Evolutionary conservation across 2,329 filamentous ascomycete genomes (phyloP).

Genomic region (Verticillium albo-atrum): DNA sequence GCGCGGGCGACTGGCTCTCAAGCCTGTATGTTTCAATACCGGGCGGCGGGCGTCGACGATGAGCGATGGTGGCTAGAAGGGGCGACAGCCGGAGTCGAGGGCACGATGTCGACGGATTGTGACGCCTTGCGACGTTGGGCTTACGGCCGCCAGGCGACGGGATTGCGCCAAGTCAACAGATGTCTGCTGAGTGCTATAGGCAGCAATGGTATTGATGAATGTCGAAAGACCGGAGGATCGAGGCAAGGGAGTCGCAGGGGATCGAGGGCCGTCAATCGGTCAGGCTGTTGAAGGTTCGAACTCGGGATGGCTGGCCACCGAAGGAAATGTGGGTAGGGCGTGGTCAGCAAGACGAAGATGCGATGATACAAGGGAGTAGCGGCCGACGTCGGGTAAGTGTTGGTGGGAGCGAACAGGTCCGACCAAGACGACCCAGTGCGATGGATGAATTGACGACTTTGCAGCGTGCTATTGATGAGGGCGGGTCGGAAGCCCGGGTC

Average conservation of each 20-base stretch:
- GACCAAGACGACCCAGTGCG: background rate
- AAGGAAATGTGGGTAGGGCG: background rate
- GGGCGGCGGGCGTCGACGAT: background rate
- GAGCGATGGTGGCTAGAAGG: background rate
- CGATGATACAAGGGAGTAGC: background rate
- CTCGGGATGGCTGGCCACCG: background rate
- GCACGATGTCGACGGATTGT: too few relatives aligned
- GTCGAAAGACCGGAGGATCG: background rate
- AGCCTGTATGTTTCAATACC: background rate
- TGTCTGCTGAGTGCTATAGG: too few relatives aligned
- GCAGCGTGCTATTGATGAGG: background rate
- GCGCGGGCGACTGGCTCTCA: conserved; percentile 36
- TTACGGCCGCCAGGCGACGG: background rate
- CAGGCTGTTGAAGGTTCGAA: background rate
- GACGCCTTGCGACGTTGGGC: background rate
- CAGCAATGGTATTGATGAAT: background rate
- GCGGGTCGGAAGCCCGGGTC: background rate
- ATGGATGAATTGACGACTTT: background rate
- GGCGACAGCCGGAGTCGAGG: background rate
- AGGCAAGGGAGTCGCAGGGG: background rate
- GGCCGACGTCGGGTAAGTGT: background rate
- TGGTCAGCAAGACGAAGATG: conserved; percentile 1
- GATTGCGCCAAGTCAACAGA: background rate
- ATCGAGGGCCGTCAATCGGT: background rate
- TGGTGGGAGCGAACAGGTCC: background rate